Percentiles rank a stretch among this genome's conserved stretches.
These are phyloP conservation scores for Pezicula carpinea DNA, from an alignment of 2,329 filamentous ascomycete species.

Conservation along the genomic window DNA sequence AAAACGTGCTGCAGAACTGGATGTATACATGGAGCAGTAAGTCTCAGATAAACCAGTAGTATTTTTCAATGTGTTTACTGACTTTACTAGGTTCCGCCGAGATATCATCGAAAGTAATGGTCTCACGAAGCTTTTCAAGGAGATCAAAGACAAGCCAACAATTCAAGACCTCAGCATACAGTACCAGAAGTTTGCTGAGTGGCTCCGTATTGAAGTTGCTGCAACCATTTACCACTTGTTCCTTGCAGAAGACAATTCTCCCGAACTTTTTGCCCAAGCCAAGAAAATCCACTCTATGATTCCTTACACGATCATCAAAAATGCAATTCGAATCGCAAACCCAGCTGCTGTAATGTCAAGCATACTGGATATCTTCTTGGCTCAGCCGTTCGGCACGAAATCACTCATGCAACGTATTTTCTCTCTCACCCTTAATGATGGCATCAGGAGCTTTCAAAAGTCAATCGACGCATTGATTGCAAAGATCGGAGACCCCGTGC, in stretches of 20 bases:
- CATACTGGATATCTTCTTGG: conserved; percentile 89
- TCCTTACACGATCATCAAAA: conserved; percentile 90
- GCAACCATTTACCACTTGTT: conserved; percentile 97
- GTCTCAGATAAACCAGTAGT: conserved; percentile 25
- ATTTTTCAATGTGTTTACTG: conserved; percentile 5
- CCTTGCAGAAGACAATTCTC: conserved; percentile 95
- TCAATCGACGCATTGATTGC: conserved; percentile 72
- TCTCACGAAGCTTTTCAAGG: conserved; percentile 84
- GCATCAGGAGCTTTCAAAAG: conserved; percentile 80
- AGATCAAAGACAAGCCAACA: conserved; percentile 85
- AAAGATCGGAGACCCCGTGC: conserved; percentile 77
- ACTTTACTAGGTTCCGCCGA: conserved; percentile 51
- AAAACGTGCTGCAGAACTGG: conserved; percentile 83
- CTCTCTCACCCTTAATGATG: conserved; percentile 83
- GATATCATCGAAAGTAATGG: conserved; percentile 72
- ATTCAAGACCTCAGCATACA: conserved; percentile 88
- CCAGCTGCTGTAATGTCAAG: conserved; percentile 96
- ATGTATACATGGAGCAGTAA: conserved; percentile 96
- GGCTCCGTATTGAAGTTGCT: conserved; percentile 94
- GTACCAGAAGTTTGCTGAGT: conserved; percentile 97
- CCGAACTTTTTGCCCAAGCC: conserved; percentile 89
- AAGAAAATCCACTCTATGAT: conserved; percentile 93
- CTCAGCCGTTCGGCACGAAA: conserved; percentile 86
- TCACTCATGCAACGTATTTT: conserved; percentile 95
- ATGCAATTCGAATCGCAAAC: conserved; percentile 93